Base-by-base conservation (phyloP, 1,284 basidiomycete species). In the Puccinia horiana region DNA sequence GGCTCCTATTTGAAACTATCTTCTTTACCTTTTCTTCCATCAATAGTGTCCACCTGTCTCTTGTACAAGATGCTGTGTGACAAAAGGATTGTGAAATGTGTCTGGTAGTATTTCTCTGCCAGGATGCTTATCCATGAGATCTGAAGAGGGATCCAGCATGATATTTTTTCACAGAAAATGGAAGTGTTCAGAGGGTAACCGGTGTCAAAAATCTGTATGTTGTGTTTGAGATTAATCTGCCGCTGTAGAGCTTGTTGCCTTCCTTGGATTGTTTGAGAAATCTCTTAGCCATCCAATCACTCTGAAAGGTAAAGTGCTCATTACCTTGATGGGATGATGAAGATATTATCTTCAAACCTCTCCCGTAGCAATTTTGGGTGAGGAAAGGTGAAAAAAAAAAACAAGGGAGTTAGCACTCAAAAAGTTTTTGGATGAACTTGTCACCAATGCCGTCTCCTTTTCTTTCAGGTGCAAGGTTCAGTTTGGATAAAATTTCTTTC, bases 171-270 rank as follows among this genome's bases (percentile, higher is more conserved):
- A 52, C 49, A 49, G 35, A 18, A 74, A 37, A 74, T 74, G 18
- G 32, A 49, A 54, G 40, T 74, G 14, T 37, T 44, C 16, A 74
- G 49, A 23, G 49, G 29, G 32, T 49, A 52, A 29, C 44, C 47
- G 23, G 18, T 63, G 12, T 54, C 74, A 76, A 76, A 44, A 63
- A 76, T 6, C 49, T 26, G 16, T 70, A 70, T n/a, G 67, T 70
- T 14, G 40, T 26, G 40, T 40, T 26, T 18, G 67, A 70, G 44
- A 70, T 40, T n/a, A 70, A 32, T 20, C 67, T 32, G n/a, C 35
- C 67, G 18, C 23, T 5, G 40, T 70, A 70, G 16, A 70, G 16
- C 20, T 26, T 47, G 44, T 70, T 47, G 20, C 40, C 40, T 20
- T 65, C 61, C 29, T 65, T 26, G 44, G 44, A 16, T 8, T 47